Base-by-base conservation (phyloP, 495 filamentous ascomycete genomes). In the Aspergillus bertholletiae region DNA sequence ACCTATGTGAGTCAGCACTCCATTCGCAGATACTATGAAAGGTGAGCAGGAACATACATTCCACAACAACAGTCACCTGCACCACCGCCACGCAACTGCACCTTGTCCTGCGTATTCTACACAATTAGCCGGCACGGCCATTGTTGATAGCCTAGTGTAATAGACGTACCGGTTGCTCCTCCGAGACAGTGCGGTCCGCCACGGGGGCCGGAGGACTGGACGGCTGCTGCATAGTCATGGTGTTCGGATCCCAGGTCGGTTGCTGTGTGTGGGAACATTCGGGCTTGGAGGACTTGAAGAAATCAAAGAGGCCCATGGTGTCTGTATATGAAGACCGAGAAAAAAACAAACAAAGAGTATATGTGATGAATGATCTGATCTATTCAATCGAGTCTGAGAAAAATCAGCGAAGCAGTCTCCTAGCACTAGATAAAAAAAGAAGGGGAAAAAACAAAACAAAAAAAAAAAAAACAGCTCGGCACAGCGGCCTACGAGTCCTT, bases 161-260 rank as follows among this genome's bases (percentile, higher is more conserved):
- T 12, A 13, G 1, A 34, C 53, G 24, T 61, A 61, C 58, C 23
- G 58, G 58, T 46, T 61, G 58, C n/a, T n/a, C n/a, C 23, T 56
- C 47, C 7, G 54, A 44, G 21, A 54, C 46, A 21, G 47, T 41
- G 1, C 39, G 49, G 34, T 58, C 54, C 39, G 49, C 49, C n/a
- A 24, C 22, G 5, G 55, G 54, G 11, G 55, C 59, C 7, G 55
- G 47, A 32, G 59, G 59, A 48, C 47, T 55, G 6, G 53, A 43
- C n/a, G 62, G 62, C 53, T 65, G 62, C 46, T 65, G 56, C 58
- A 59, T 61, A 46, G 58, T 46, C 40, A 65, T 28, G 30, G 62
- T 62, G 46, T 58, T 41, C 7, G 62, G 32, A 45, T 65, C 51
- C 62, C 62, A 65, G 53, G 58, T 61, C 4, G 39, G 35, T 34